phyloP scores from a whole-genome alignment of 1,139 yeast species.

The Scheffersomyces segobiensis region DNA sequence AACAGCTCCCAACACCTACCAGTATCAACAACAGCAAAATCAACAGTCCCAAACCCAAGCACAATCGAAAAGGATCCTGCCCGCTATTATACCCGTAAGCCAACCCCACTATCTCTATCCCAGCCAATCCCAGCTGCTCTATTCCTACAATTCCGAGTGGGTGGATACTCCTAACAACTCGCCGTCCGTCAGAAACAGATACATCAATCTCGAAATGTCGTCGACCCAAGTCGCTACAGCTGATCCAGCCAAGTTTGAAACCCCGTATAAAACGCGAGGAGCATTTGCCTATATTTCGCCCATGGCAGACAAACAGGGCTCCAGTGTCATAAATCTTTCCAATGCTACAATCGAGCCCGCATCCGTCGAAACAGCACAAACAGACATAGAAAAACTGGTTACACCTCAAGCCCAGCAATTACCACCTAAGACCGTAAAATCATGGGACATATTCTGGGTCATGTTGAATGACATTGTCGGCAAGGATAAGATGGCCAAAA shows the following conservation, averaged over 20 bases:
- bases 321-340: conserved; percentile 8
- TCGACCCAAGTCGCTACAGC: conserved; percentile 7
- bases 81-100: neutral
- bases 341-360: conserved; percentile 1
- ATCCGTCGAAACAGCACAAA: neutral
- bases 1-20: neutral
- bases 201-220: conserved; percentile 5
- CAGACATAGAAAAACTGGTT: neutral
- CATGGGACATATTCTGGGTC: conserved; percentile 49
- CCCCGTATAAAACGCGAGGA: conserved; percentile 21
- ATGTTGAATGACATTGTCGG: conserved; percentile 59
- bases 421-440: conserved; percentile 1
- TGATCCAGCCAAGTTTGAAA: conserved; percentile 15
- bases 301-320: conserved; percentile 13
- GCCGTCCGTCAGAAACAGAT: conserved; percentile 18
- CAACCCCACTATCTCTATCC: conserved; percentile 18
- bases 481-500: conserved; percentile 69
- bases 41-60: neutral
- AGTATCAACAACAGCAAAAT: neutral
- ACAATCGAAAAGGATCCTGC: neutral
- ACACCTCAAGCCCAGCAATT: conserved; percentile 1
- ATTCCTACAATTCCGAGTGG: conserved; percentile 39
- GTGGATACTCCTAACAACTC: conserved; percentile 29
- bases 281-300: conserved; percentile 26
- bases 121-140: conserved; percentile 4